A percentile compares a stretch with the other conserved stretches of the same genome.
phyloP scores from a whole-genome alignment of 2,329 filamentous ascomycete species.

The Penicillium glabrum region DNA sequence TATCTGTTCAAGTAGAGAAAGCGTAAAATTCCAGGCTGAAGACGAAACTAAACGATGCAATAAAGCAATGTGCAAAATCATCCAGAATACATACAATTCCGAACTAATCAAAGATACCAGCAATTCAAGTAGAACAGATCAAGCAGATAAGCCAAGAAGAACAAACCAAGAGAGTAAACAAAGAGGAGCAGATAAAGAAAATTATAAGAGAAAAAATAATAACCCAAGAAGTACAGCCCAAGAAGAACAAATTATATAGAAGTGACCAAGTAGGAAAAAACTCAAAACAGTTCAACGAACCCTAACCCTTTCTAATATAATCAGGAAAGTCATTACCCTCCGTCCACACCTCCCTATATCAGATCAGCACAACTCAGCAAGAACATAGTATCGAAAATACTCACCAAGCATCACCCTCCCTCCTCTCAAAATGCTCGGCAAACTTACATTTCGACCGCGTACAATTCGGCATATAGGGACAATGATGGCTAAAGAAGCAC shows the following conservation, averaged over 20 bases:
- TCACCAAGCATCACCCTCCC: neutral
- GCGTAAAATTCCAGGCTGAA: no score
- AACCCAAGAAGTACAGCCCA: no score
- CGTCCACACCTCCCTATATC: constrained; percentile 2
- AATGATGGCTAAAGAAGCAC: constrained; percentile 16
- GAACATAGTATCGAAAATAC: neutral
- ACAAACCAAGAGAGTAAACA: neutral
- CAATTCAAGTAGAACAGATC: no score
- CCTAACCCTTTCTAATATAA: neutral
- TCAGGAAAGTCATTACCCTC: neutral
- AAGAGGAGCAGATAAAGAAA: neutral
- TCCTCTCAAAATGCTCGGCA: neutral
- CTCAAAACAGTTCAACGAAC: neutral
- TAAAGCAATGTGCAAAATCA: no score
- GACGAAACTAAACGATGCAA: no score
- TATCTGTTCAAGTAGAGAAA: no score
- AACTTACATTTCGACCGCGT: neutral
- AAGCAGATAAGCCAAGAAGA: no score
- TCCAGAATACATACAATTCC: no score
- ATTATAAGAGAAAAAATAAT: neutral
- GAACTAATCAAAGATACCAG: no score
- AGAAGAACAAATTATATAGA: no score
- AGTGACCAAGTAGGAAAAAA: no score
- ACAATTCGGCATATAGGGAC: constrained; percentile 7
- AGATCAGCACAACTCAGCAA: neutral